Percentiles rank a stretch among this genome's conserved stretches.
Evolutionary conservation across 352 stramenopile species (phyloP).

Genomic region (Phytophthora pinifolia): DNA sequence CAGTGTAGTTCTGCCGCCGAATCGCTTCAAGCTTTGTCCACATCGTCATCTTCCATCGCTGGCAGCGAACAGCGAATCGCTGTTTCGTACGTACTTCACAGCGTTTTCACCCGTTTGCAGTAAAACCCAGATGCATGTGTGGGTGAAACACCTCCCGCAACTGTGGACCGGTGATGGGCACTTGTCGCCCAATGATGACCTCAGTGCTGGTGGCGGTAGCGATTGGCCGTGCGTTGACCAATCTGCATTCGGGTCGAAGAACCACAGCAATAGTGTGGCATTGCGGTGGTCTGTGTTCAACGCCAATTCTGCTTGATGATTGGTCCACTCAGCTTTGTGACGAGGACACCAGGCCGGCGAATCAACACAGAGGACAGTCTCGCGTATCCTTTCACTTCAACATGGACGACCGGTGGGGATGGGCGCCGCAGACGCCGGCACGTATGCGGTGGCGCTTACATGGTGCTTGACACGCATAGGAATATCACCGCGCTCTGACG

Average conservation of each 20-base stretch:
- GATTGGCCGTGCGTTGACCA: too few relatives aligned
- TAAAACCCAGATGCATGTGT: too few relatives aligned
- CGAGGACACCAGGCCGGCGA: not conserved
- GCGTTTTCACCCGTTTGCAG: too few relatives aligned
- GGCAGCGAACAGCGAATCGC: too few relatives aligned
- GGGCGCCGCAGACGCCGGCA: not conserved
- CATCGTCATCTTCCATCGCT: too few relatives aligned
- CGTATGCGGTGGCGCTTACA: conserved; percentile 4
- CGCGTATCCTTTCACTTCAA: conserved; percentile 18
- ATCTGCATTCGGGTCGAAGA: not conserved
- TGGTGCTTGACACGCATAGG: conserved; percentile 1
- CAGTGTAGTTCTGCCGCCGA: too few relatives aligned
- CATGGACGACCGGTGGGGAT: conserved; percentile 8
- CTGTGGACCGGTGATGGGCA: too few relatives aligned
- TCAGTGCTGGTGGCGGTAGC: too few relatives aligned
- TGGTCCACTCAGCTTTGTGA: conserved; percentile 1
- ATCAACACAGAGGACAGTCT: conserved; percentile 11
- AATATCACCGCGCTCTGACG: conserved; percentile 9
- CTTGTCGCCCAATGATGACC: too few relatives aligned
- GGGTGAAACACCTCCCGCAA: too few relatives aligned
- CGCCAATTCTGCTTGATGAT: conserved; percentile 1
- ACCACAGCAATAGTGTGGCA: not conserved
- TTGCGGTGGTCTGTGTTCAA: not conserved
- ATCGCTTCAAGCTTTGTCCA: too few relatives aligned
- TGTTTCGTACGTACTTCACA: too few relatives aligned